Percentiles rank a stretch among this genome's conserved stretches.
phyloP scores from a whole-genome alignment of 1,284 basidiomycete species.

The Megacollybia platyphylla region DNA sequence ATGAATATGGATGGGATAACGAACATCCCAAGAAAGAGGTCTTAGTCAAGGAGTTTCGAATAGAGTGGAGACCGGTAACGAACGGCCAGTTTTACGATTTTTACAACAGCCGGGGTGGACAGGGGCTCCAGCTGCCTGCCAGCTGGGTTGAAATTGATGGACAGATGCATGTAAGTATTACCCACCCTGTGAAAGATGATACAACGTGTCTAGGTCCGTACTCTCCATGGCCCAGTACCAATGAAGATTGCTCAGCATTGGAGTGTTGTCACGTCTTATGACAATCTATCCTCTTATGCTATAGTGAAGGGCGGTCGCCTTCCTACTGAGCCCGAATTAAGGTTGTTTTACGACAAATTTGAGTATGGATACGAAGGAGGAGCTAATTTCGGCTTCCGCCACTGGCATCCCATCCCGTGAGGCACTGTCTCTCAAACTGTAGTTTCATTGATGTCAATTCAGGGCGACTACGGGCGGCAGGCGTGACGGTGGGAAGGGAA shows the following conservation, averaged over 20 bases:
- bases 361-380: constrained; percentile 59
- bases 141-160: constrained; percentile 53
- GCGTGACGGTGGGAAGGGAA: constrained; percentile 38
- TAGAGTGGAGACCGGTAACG: constrained; percentile 77
- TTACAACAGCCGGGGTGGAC: constrained; percentile 19
- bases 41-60: constrained; percentile 49
- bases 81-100: constrained; percentile 70
- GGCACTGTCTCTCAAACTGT: constrained; percentile 15
- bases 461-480: constrained; percentile 52
- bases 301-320: constrained; percentile 80
- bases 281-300: constrained; percentile 73
- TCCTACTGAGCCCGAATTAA: constrained; percentile 83
- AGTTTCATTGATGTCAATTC: background rate
- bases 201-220: constrained; percentile 47
- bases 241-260: constrained; percentile 72
- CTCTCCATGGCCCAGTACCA: constrained; percentile 76
- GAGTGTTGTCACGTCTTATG: constrained; percentile 79
- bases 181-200: background rate
- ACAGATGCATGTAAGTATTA: constrained; percentile 29
- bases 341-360: constrained; percentile 65
- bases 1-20: constrained; percentile 95
- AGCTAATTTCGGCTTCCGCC: constrained; percentile 77
- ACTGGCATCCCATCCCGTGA: constrained; percentile 90
- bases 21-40: constrained; percentile 65
- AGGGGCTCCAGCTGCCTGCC: constrained; percentile 40